Percentiles rank a stretch among this genome's conserved stretches.
Evolutionary conservation across 2,329 filamentous ascomycete genomes (phyloP).

Genomic region (Escovopsis sp.): DNA sequence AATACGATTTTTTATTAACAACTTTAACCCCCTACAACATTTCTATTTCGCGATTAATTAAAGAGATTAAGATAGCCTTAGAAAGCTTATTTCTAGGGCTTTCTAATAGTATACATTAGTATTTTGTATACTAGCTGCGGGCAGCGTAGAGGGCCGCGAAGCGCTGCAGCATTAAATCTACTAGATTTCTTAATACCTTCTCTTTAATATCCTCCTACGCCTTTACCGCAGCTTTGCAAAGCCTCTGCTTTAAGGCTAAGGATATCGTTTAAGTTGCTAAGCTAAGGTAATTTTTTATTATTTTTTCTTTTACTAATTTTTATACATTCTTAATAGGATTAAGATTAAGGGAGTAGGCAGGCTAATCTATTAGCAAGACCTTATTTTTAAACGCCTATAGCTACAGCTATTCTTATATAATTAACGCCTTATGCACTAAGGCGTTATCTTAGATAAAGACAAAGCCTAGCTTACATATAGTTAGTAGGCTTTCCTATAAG

Average conservation of each 20-base stretch:
- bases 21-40: not conserved
- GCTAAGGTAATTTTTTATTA: constrained; percentile 2
- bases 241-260: not conserved
- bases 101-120: not conserved
- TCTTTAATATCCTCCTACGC: constrained; percentile 3
- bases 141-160: not conserved
- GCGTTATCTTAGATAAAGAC: constrained; percentile 6
- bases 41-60: not conserved
- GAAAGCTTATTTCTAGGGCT: not conserved
- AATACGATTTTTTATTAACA: not conserved
- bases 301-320: constrained; percentile 5
- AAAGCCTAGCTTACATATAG: constrained; percentile 4
- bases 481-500: constrained; percentile 4
- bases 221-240: constrained; percentile 2
- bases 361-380: constrained; percentile 2
- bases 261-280: constrained; percentile 1
- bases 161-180: constrained; percentile 1
- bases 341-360: constrained; percentile 4
- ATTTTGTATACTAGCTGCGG: constrained; percentile 3
- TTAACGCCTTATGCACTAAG: not conserved
- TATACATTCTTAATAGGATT: constrained; percentile 6
- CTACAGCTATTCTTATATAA: constrained; percentile 3
- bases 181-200: constrained; percentile 2
- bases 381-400: constrained; percentile 2
- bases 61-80: not conserved